Conservation (phyloP, 345 rosid genomes). For the Angophora floribunda region DNA sequence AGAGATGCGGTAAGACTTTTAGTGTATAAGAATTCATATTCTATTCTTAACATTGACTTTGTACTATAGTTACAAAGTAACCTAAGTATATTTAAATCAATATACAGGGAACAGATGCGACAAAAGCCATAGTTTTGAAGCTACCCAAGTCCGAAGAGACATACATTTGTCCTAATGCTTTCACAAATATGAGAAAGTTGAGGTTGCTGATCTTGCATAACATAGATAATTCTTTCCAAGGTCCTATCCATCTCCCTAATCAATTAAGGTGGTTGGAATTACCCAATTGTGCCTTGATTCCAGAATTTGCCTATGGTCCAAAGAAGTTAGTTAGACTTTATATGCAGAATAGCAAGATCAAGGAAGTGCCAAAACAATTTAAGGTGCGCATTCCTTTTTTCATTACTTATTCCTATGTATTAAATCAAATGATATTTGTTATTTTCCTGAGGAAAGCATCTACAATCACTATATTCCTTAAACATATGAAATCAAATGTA, state of each 20-base stretch:
- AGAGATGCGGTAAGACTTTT: background rate
- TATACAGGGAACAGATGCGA: background rate
- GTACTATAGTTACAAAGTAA: no score
- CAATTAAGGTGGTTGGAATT: conserved; percentile 4
- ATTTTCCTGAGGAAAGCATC: background rate
- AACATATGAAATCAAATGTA: background rate
- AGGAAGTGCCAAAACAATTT: background rate
- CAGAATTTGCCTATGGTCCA: background rate
- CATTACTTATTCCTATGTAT: background rate
- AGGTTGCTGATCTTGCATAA: background rate
- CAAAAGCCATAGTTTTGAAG: background rate
- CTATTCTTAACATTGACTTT: background rate
- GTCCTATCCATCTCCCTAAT: background rate
- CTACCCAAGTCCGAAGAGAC: background rate
- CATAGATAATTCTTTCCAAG: background rate
- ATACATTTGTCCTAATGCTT: background rate
- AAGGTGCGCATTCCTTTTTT: background rate
- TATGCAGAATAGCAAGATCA: background rate
- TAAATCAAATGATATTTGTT: background rate
- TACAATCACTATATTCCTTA: background rate
- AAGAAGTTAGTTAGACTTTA: background rate
- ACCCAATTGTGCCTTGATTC: background rate
- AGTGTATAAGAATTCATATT: background rate
- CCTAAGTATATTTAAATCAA: background rate
- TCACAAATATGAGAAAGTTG: background rate